A percentile compares a stretch with the other conserved stretches of the same genome.
Evolutionary conservation across 2,329 filamentous ascomycete species (phyloP).

Genomic region (Xylariaceae sp.): DNA sequence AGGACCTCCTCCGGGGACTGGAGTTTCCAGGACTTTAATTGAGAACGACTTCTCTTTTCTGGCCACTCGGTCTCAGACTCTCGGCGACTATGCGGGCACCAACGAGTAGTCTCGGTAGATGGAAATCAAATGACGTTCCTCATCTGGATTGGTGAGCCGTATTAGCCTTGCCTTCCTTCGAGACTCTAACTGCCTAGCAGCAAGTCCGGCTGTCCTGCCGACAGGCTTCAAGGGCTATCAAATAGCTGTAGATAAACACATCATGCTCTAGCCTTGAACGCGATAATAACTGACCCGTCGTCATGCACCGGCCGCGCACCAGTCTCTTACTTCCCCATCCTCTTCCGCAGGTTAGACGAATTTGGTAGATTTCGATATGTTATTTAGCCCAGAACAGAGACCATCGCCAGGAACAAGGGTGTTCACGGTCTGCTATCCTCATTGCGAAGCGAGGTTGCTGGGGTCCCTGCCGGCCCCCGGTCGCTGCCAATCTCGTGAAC

Average conservation of each 20-base stretch:
- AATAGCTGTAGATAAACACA: constrained; percentile 20
- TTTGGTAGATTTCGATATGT: too few species aligned
- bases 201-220: constrained; percentile 22
- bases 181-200: too few species aligned
- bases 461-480: constrained; percentile 33
- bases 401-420: constrained; percentile 16
- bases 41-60: constrained; percentile 1
- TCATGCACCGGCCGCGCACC: constrained; percentile 20
- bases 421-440: constrained; percentile 23
- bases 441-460: constrained; percentile 39
- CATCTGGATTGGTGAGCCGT: too few species aligned
- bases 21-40: too few species aligned
- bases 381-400: constrained; percentile 8
- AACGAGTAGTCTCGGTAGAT: neutral
- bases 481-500: constrained; percentile 45
- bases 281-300: constrained; percentile 1
- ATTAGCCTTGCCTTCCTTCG: too few species aligned
- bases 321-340: constrained; percentile 2
- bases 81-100: constrained; percentile 14
- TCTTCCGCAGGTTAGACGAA: neutral
- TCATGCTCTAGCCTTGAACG: neutral
- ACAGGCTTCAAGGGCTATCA: constrained; percentile 19
- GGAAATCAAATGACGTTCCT: constrained; percentile 8
- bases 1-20: too few species aligned
- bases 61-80: constrained; percentile 4